Evolutionary conservation across 2,329 filamentous ascomycete species (phyloP).

Genomic region (Colletotrichum sp.): DNA sequence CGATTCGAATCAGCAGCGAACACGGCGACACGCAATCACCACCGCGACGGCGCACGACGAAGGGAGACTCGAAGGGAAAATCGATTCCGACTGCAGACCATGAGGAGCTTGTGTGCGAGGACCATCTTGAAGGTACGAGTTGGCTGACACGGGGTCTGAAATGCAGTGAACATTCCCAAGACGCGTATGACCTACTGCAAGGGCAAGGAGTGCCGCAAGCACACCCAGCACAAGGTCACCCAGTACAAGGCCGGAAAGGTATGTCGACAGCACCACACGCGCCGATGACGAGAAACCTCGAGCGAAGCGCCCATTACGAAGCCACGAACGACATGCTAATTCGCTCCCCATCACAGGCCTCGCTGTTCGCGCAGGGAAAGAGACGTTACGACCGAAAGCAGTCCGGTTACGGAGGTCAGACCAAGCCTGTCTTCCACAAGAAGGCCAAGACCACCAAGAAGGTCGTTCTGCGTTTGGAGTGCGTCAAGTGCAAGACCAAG

Average conservation of each 20-base stretch:
- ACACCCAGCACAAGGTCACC: constrained; percentile 91
- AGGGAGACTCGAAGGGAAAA: neutral
- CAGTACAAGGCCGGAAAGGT: constrained; percentile 98
- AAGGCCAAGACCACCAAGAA: constrained; percentile 99
- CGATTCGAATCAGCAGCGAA: neutral
- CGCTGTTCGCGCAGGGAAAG: constrained; percentile 98
- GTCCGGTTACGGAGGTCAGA: constrained; percentile 99
- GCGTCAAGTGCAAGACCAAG: constrained; percentile 98
- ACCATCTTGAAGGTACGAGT: constrained; percentile 17
- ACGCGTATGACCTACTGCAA: constrained; percentile 98
- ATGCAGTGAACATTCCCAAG: constrained; percentile 96
- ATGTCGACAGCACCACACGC: constrained; percentile 20
- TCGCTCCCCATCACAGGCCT: constrained; percentile 62
- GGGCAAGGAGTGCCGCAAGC: constrained; percentile 91
- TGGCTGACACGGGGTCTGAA: constrained; percentile 31
- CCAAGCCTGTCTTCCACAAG: constrained; percentile 99
- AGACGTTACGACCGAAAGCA: constrained; percentile 99
- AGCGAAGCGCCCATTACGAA: neutral
- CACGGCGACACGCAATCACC: neutral
- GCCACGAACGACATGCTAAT: neutral
- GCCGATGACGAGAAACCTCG: constrained; percentile 8
- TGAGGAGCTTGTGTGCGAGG: neutral
- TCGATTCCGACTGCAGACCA: constrained; percentile 9
- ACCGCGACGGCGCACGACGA: neutral
- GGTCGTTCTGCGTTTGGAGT: constrained; percentile 98